Evolutionary conservation across 805 yeast genomes (phyloP).

Genomic region (Suhomyces kilbournensis): DNA sequence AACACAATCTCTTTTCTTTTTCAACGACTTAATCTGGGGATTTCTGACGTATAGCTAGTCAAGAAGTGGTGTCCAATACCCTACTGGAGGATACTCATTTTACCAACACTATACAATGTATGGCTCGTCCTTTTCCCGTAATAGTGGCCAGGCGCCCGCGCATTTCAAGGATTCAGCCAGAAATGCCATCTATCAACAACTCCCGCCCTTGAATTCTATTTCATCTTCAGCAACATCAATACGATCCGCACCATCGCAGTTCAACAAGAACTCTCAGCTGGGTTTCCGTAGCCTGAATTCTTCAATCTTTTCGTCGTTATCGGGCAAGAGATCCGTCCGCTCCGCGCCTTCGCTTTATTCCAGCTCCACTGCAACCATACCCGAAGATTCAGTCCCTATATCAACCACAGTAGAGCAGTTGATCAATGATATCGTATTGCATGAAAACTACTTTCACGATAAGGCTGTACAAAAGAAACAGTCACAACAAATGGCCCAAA

Average conservation of each 20-base stretch:
- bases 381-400: constrained; percentile 43
- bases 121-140: constrained; percentile 27
- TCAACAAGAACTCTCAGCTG: constrained; percentile 17
- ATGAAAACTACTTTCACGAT: constrained; percentile 27
- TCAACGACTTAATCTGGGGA: background rate
- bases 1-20: background rate
- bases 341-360: constrained; percentile 44
- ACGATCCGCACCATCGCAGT: constrained; percentile 40
- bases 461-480: constrained; percentile 10
- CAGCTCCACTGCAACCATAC: constrained; percentile 42
- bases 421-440: constrained; percentile 40
- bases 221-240: constrained; percentile 28
- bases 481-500: constrained; percentile 1
- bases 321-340: constrained; percentile 36
- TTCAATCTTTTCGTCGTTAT: constrained; percentile 28
- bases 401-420: constrained; percentile 43
- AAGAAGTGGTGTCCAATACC: background rate
- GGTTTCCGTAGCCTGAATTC: constrained; percentile 36
- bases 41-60: background rate
- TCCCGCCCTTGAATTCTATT: constrained; percentile 27
- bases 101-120: constrained; percentile 19
- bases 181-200: constrained; percentile 42
- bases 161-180: constrained; percentile 43
- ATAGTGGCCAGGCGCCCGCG: constrained; percentile 28
- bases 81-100: background rate